phyloP scores from a whole-genome alignment of 1,284 basidiomycete species.

The Ceratobasidium sp. region DNA sequence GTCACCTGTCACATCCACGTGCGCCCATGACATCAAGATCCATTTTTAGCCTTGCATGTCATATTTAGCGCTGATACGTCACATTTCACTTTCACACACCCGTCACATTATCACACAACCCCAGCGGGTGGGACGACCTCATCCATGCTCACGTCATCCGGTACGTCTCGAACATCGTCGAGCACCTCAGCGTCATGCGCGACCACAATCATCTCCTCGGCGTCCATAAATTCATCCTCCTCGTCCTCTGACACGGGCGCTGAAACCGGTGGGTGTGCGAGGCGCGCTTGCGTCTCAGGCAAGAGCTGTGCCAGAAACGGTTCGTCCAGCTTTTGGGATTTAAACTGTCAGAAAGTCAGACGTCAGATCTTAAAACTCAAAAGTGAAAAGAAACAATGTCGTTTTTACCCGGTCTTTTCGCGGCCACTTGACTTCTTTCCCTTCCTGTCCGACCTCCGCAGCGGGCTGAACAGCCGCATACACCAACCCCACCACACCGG shows the following conservation, averaged over 20 bases:
- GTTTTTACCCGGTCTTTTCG: constrained; percentile 24
- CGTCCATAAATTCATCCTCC: constrained; percentile 36
- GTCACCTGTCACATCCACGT: neutral
- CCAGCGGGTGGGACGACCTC: neutral
- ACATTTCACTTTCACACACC: constrained; percentile 12
- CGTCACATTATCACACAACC: constrained; percentile 18
- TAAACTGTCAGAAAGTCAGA: constrained; percentile 13
- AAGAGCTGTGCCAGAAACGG: constrained; percentile 14
- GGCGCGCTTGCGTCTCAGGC: constrained; percentile 15
- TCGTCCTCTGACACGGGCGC: constrained; percentile 24
- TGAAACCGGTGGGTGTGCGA: neutral
- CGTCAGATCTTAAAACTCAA: too few species aligned
- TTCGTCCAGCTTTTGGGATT: constrained; percentile 31
- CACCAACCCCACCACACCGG: constrained; percentile 78
- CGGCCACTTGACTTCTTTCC: constrained; percentile 2
- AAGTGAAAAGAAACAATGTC: too few species aligned
- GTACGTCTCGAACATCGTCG: constrained; percentile 3
- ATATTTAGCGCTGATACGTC: neutral
- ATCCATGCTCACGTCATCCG: constrained; percentile 29
- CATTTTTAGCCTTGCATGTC: neutral
- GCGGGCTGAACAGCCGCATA: constrained; percentile 61
- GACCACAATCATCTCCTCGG: constrained; percentile 33
- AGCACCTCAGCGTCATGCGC: constrained; percentile 6
- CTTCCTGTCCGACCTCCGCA: neutral
- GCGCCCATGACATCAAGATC: too few species aligned